phyloP scores from a whole-genome alignment of 306 rosid species.

The Quercus wislizeni region DNA sequence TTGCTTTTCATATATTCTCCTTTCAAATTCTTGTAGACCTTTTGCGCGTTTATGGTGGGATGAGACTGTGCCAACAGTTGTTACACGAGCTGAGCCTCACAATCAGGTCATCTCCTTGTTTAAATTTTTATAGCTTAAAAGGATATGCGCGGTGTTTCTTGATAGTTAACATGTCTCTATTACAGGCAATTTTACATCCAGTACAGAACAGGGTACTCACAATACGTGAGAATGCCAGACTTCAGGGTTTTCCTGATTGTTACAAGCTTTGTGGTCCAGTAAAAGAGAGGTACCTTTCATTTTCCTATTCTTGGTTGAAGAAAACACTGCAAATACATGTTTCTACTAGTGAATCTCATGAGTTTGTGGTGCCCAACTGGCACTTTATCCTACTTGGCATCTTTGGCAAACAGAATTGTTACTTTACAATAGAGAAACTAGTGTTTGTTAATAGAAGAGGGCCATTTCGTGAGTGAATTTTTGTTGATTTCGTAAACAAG shows the following conservation, averaged over 20 bases:
- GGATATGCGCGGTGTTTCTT: background rate
- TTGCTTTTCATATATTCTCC: background rate
- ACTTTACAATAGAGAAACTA: too few species aligned
- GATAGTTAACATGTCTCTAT: background rate
- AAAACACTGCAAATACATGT: background rate
- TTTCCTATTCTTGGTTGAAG: background rate
- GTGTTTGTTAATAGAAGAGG: background rate
- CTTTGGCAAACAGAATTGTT: background rate
- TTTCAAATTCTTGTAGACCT: slow-evolving; percentile 40
- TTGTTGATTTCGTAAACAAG: background rate
- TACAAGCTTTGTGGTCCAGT: slow-evolving; percentile 66
- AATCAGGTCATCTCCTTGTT: slow-evolving; percentile 49
- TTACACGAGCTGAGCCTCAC: slow-evolving; percentile 71
- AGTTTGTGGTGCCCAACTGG: background rate
- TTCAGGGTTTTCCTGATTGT: slow-evolving; percentile 88
- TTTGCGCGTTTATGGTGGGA: slow-evolving; percentile 96
- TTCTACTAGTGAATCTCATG: background rate
- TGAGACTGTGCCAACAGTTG: slow-evolving; percentile 84
- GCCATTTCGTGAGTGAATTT: background rate
- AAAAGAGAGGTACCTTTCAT: slow-evolving; percentile 56
- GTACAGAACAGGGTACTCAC: slow-evolving; percentile 74
- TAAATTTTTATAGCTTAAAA: background rate
- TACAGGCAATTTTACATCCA: slow-evolving; percentile 66
- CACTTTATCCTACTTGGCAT: background rate
- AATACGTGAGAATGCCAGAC: slow-evolving; percentile 78